Percentiles rank a stretch among this genome's conserved stretches.
These are phyloP conservation scores for Penicillium hordei DNA, from an alignment of 2,329 filamentous ascomycete species.

Conservation along the genomic window DNA sequence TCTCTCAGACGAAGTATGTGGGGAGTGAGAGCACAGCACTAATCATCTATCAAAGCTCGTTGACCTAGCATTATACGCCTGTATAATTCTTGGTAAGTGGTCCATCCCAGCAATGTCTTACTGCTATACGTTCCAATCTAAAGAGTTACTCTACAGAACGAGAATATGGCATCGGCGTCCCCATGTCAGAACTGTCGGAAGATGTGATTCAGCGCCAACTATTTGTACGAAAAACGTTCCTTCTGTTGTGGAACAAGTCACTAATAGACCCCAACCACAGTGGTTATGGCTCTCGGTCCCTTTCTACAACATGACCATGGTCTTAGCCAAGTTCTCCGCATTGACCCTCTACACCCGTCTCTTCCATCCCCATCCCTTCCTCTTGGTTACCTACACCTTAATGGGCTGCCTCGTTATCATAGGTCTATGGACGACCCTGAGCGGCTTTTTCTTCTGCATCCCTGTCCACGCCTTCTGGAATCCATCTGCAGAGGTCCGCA, in stretches of 20 bases:
- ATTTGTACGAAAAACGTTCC: conserved; percentile 20
- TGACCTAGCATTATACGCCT: conserved; percentile 9
- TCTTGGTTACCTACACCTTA: conserved; percentile 16
- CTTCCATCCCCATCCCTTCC: conserved; percentile 27
- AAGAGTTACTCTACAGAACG: conserved; percentile 16
- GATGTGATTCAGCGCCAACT: conserved; percentile 17
- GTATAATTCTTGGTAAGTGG: conserved; percentile 17
- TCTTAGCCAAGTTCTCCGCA: conserved; percentile 36
- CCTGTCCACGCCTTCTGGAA: conserved; percentile 31
- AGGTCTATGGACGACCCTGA: conserved; percentile 32
- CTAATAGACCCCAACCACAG: conserved; percentile 11
- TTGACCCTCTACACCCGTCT: conserved; percentile 34
- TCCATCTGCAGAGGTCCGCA: not conserved
- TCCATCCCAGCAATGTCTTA: not conserved
- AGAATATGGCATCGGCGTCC: conserved; percentile 25
- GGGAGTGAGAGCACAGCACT: not conserved
- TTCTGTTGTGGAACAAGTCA: not conserved
- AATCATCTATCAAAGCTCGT: conserved; percentile 4
- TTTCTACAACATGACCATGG: conserved; percentile 36
- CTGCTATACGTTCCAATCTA: not conserved
- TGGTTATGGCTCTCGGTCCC: conserved; percentile 35
- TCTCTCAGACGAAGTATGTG: too few relatives aligned
- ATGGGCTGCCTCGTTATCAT: conserved; percentile 23
- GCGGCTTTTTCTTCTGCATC: conserved; percentile 29
- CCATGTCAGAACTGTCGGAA: not conserved